A percentile compares a stretch with the other conserved stretches of the same genome.
Conservation (phyloP, 2,329 filamentous ascomycete species). For the Fusarium newnesense region DNA sequence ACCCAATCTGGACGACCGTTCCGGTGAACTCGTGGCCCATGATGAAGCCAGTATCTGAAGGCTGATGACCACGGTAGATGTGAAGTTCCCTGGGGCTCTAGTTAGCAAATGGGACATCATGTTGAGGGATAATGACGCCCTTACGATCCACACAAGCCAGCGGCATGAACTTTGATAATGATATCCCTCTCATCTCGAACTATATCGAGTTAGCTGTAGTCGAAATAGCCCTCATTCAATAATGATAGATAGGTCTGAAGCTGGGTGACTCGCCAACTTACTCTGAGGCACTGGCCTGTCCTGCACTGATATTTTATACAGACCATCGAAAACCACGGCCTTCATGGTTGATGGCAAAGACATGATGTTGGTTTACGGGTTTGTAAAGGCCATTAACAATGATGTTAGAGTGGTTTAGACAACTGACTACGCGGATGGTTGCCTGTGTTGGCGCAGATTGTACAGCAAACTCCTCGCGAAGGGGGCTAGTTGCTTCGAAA, state of each 20-base stretch:
- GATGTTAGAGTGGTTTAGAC: not conserved
- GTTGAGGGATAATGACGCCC: conserved; percentile 37
- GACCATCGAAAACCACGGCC: conserved; percentile 87
- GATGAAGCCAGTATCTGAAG: conserved; percentile 70
- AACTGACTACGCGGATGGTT: not conserved
- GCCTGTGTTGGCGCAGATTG: not conserved
- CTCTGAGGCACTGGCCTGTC: conserved; percentile 80
- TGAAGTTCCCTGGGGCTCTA: conserved; percentile 76
- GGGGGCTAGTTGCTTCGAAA: not conserved
- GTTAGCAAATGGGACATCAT: not conserved
- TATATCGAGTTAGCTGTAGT: conserved; percentile 40
- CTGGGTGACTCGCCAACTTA: conserved; percentile 23
- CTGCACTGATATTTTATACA: conserved; percentile 78
- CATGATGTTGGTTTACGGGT: conserved; percentile 38
- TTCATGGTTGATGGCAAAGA: conserved; percentile 73
- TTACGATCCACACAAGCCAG: conserved; percentile 89
- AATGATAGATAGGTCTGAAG: not conserved
- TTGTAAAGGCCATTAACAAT: not conserved
- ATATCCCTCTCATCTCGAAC: conserved; percentile 78
- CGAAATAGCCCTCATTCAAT: not conserved
- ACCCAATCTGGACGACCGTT: conserved; percentile 73
- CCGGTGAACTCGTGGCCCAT: conserved; percentile 93
- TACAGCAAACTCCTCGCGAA: not conserved
- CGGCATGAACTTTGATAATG: conserved; percentile 84
- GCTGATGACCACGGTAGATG: conserved; percentile 84